Evolutionary conservation across 2,329 filamentous ascomycete species (phyloP), one percentile per base, ranked within the genome.

Genomic region (Fusarium pilosicola): DNA sequence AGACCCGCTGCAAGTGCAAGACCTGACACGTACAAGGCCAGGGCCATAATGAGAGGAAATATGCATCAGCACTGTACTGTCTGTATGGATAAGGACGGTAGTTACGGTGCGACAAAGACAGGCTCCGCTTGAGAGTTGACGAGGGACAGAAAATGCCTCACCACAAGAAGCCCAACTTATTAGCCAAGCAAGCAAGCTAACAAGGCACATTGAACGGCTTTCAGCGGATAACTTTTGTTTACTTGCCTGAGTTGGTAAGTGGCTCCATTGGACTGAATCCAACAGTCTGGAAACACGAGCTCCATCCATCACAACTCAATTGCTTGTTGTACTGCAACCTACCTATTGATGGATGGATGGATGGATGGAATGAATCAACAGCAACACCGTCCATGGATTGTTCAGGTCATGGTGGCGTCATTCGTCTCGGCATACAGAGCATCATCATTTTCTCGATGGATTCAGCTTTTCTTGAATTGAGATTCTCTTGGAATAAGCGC

Each of bases 71-170:
- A 52, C n/a, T 36, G 49, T 45, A 54, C 39, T 65, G 57, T 20
- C 26, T 46, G 42, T 48, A 22, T 57, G 52, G 56, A 56, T 48
- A 17, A 45, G 36, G 52, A 41, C 39, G 52, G 70, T 74, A 59
- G 70, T 74, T 63, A 62, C 66, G 62, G 70, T 63, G 69, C 69
- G 54, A 55, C 51, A 38, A 54, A 68, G 58, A 55, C 51, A 38
- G 63, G 49, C 62, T 70, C 66, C 67, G 66, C 67, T 65, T 60
- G 28, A 41, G 42, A 65, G 36, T 72, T 57, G 64, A 62, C 59
- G 63, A 68, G 57, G 52, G 71, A 69, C 71, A 74, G 64, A 74
- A 74, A 74, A 74, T 74, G 71, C 71, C 71, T 74, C 71, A 74
- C 63, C 64, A 74, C 55, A 48, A 74, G 48, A 68, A 56, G 34